Percentiles rank a stretch among this genome's conserved stretches.
Evolutionary conservation across 2,329 filamentous ascomycete genomes (phyloP).

Genomic region (Chrysoporthe deuterocubensis): DNA sequence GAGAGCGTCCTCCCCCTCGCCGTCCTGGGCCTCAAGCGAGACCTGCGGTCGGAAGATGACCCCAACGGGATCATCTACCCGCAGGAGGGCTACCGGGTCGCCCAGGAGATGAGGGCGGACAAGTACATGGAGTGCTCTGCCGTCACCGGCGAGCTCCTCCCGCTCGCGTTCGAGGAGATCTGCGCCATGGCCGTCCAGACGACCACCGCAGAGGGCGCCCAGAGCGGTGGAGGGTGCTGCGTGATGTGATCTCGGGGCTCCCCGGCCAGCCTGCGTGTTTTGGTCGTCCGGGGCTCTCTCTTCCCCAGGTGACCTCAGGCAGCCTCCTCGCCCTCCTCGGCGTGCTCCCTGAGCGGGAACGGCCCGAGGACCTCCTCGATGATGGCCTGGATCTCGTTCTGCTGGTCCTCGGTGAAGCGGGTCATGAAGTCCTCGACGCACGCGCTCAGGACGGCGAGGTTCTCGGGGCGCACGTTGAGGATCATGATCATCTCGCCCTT

Average conservation of each 20-base stretch:
- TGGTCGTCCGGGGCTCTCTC: neutral
- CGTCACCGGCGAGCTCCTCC: constrained; percentile 61
- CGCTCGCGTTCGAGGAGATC: constrained; percentile 63
- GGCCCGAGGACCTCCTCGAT: constrained; percentile 62
- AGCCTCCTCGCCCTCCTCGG: constrained; percentile 29
- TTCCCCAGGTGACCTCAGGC: neutral
- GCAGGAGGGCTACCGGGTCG: constrained; percentile 60
- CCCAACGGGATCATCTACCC: constrained; percentile 65
- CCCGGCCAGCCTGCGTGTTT: too few species aligned
- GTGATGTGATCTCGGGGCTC: constrained; percentile 46
- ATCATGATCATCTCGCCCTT: constrained; percentile 73
- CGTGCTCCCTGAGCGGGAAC: constrained; percentile 40
- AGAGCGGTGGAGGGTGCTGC: constrained; percentile 60
- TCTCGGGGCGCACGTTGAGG: constrained; percentile 65
- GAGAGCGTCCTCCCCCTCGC: constrained; percentile 57
- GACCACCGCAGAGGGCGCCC: constrained; percentile 50
- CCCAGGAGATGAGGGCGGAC: constrained; percentile 63
- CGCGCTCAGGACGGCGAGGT: constrained; percentile 61
- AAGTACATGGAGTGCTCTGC: constrained; percentile 69
- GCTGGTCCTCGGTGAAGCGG: constrained; percentile 63
- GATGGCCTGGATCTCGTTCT: constrained; percentile 60
- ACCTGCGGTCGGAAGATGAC: constrained; percentile 60
- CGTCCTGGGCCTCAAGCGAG: constrained; percentile 64
- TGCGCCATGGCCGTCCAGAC: constrained; percentile 59
- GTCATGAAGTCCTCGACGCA: constrained; percentile 68